A percentile compares a stretch with the other conserved stretches of the same genome.
Evolutionary conservation across 2,329 filamentous ascomycete genomes (phyloP).

Genomic region (Fusarium annulatum): DNA sequence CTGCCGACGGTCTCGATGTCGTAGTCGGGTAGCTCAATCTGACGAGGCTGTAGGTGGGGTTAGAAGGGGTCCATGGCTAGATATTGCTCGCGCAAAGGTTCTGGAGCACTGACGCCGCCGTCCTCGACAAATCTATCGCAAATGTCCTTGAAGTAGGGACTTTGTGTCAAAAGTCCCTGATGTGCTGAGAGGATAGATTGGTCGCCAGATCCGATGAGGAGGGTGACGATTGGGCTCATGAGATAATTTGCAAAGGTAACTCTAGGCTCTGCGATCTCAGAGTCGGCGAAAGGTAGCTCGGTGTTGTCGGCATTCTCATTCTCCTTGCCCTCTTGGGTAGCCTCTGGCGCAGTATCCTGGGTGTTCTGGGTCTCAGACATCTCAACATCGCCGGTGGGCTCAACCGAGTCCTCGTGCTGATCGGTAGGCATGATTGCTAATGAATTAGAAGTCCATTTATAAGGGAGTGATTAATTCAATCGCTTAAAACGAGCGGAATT

Average conservation of each 20-base stretch:
- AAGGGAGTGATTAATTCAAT: not conserved
- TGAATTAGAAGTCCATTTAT: fast-evolving
- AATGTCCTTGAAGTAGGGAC: constrained; percentile 77
- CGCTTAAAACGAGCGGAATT: constrained; percentile 15
- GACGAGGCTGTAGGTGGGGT: constrained; percentile 61
- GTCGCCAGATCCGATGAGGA: constrained; percentile 72
- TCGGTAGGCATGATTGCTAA: constrained; percentile 48
- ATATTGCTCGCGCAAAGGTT: not conserved
- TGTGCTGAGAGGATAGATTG: constrained; percentile 79
- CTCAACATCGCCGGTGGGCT: constrained; percentile 52
- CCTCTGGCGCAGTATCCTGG: constrained; percentile 27
- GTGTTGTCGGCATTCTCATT: constrained; percentile 47
- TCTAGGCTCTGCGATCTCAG: constrained; percentile 51
- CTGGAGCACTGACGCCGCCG: constrained; percentile 63
- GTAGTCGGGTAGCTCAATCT: constrained; percentile 69
- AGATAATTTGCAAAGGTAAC: constrained; percentile 69
- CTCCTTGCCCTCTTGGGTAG: constrained; percentile 50
- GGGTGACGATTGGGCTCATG: constrained; percentile 74
- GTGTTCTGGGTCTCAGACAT: constrained; percentile 49
- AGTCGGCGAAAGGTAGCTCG: constrained; percentile 54
- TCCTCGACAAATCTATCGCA: constrained; percentile 71
- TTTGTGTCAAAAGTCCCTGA: constrained; percentile 78
- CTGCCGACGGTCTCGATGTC: constrained; percentile 51
- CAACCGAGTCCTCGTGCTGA: constrained; percentile 38
- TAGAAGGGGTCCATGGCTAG: not conserved